Evolutionary conservation across 2,329 filamentous ascomycete species (phyloP), one percentile per base, ranked within the genome.

Genomic region (Allantophomopsis lycopodina): DNA sequence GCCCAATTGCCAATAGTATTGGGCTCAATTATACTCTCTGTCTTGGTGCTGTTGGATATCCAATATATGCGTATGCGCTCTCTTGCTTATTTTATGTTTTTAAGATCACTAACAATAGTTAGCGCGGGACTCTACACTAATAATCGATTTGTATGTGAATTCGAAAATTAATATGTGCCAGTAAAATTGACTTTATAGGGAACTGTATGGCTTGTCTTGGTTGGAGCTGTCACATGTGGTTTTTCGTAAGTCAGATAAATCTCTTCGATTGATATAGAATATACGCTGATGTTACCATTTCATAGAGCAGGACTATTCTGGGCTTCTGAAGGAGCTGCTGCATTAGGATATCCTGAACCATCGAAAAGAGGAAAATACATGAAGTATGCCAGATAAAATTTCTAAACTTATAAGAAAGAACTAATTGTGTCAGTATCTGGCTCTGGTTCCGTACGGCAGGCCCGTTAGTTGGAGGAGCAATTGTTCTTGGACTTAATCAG

Each of bases 241-340:
- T 65, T 83, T 20, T 32, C 42, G 16, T 17, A 28, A 6, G 23
- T 28, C 7, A 28, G 5, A 28, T 4, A 12, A 8, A 10, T 28
- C 8, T 10, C 23, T 3, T 5, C 3, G 3, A 28, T 10, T 6
- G 11, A 8, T 28, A 8, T 28, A 28, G 23, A 6, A 28, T 8
- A 28, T 10, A 12, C 5, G 23, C 23, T 28, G 23, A 28, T 10
- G 10, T 6, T 12, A 28, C 7, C 10, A 28, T 8, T 20, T 20
- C 18, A 20, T 23, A 40, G 42, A 8, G 80, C 81, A 0, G 81
- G 81, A 0, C 64, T 85, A 0, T 85, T 85, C 56, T 86, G 81
- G 81, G 77, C 77, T 65, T 73, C 79, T 0, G 81, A 86, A 57
- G 77, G 77, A 1, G 79, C 81, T 0, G 82, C 86, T 41, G 79